A percentile compares a stretch with the other conserved stretches of the same genome.
Conservation (phyloP, 306 rosid genomes). For the Inga laurina region DNA sequence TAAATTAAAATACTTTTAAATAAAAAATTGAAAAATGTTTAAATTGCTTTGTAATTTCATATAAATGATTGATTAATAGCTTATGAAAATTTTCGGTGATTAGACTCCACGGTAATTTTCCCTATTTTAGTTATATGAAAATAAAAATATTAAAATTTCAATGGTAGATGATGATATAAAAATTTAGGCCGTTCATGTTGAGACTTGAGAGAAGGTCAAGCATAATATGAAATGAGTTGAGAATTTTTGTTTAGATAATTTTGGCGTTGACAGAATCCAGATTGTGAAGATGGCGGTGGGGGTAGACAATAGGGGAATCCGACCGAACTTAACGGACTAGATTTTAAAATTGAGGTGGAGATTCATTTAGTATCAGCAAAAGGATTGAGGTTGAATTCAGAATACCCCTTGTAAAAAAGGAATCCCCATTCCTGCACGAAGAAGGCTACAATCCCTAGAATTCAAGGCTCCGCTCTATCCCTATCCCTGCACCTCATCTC, state of each 20-base stretch:
- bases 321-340: background rate
- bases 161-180: too few species aligned
- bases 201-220: too few species aligned
- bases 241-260: background rate
- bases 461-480: background rate
- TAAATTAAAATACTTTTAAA: background rate
- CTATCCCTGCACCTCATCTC: constrained; percentile 12
- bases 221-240: background rate
- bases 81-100: too few species aligned
- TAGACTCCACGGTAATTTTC: too few species aligned
- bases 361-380: background rate
- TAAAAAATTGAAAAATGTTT: background rate
- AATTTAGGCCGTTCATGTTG: too few species aligned
- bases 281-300: background rate
- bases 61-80: too few species aligned
- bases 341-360: background rate
- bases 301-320: background rate
- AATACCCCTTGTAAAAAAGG: too few species aligned
- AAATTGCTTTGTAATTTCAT: too few species aligned
- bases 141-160: too few species aligned
- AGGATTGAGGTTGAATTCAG: too few species aligned
- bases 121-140: too few species aligned
- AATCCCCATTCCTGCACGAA: background rate
- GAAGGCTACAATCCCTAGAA: background rate
- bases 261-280: background rate